These are phyloP conservation scores for Tulasnella sp. DNA, from an alignment of 768 basidiomycete species.

Conservation along the genomic window DNA sequence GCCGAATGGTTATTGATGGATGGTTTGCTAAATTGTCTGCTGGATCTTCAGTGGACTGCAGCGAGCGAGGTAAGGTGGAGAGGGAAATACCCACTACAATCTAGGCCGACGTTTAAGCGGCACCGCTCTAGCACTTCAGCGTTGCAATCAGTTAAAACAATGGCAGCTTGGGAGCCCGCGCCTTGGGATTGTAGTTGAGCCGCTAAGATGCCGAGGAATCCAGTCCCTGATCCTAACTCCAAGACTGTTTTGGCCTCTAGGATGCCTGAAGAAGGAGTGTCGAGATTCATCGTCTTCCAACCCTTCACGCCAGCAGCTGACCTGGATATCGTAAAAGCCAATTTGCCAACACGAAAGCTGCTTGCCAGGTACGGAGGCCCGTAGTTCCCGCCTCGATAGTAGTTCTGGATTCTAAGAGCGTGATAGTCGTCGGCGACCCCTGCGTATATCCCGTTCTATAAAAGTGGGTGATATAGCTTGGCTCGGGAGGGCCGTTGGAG, in stretches of 20 bases:
- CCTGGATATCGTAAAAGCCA: constrained; percentile 53
- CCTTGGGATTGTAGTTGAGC: constrained; percentile 44
- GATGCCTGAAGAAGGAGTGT: constrained; percentile 32
- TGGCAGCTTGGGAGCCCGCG: not conserved
- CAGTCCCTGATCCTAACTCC: constrained; percentile 68
- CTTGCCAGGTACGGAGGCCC: constrained; percentile 71
- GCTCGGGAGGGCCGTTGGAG: constrained; percentile 24
- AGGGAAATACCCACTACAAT: constrained; percentile 53
- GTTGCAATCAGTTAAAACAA: constrained; percentile 60
- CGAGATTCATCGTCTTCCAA: no score
- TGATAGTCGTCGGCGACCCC: constrained; percentile 28
- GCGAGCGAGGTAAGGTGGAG: no score
- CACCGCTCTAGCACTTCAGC: constrained; percentile 56
- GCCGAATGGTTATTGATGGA: constrained; percentile 37
- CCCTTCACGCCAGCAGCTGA: constrained; percentile 30
- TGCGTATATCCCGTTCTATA: constrained; percentile 29
- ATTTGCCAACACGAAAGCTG: constrained; percentile 57
- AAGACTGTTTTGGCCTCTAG: constrained; percentile 45
- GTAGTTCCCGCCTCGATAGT: constrained; percentile 71
- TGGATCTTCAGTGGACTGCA: not conserved
- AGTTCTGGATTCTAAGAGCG: constrained; percentile 65
- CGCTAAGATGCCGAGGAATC: constrained; percentile 62
- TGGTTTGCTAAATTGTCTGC: constrained; percentile 48
- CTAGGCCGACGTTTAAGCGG: constrained; percentile 47
- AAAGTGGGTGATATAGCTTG: constrained; percentile 24